phyloP scores from a whole-genome alignment of 306 rosid species.

The Crataegus laevigata region DNA sequence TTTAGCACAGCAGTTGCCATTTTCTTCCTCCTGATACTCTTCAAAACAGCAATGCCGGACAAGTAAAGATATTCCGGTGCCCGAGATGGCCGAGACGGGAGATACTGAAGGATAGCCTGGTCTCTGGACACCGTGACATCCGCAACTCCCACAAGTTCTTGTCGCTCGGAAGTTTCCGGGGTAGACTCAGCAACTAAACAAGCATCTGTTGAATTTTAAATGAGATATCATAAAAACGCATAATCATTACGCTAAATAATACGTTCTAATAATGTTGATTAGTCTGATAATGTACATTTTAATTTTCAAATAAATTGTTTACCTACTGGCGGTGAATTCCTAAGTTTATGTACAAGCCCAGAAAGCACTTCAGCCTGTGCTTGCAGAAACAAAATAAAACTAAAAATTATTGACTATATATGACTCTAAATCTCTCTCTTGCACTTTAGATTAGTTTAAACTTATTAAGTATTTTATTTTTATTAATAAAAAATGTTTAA shows the following conservation, averaged over 20 bases:
- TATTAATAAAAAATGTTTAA: background rate
- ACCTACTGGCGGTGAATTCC: constrained; percentile 65
- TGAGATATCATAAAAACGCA: background rate
- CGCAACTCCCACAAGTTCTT: constrained; percentile 59
- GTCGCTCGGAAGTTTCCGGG: constrained; percentile 13
- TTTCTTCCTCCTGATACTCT: constrained; percentile 70
- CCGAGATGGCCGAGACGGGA: constrained; percentile 52
- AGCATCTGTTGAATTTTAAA: constrained; percentile 38
- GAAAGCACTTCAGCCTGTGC: constrained; percentile 77
- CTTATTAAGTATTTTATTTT: background rate
- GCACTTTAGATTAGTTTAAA: background rate
- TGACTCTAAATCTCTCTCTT: background rate
- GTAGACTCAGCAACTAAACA: constrained; percentile 78
- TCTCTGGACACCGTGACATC: constrained; percentile 67
- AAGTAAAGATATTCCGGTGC: constrained; percentile 65
- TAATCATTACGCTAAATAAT: too few relatives aligned
- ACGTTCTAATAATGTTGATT: too few relatives aligned
- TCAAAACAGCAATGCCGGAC: constrained; percentile 71
- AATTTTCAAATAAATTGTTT: background rate
- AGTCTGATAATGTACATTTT: too few relatives aligned
- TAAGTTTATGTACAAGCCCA: constrained; percentile 66
- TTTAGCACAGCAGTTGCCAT: constrained; percentile 54
- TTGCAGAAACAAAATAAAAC: background rate
- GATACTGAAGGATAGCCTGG: constrained; percentile 37
- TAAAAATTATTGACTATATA: background rate